A percentile compares a stretch with the other conserved stretches of the same genome.
Evolutionary conservation across 2,329 filamentous ascomycete genomes (phyloP).

Genomic region (Aspergillus cejpii): DNA sequence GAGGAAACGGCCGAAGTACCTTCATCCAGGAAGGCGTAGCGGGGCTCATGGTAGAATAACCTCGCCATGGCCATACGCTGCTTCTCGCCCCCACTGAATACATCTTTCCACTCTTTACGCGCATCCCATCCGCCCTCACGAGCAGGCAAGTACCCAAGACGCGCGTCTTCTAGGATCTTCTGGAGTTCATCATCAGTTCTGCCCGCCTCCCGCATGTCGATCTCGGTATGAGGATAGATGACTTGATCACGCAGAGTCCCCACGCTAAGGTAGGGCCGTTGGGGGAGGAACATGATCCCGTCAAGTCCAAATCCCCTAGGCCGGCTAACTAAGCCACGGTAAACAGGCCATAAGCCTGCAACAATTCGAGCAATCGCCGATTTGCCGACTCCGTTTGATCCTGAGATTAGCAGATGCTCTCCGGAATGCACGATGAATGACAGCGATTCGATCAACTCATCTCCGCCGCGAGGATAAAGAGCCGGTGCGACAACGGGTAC

Average conservation of each 20-base stretch:
- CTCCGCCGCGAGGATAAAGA: slow-evolving; percentile 81
- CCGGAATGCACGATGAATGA: slow-evolving; percentile 84
- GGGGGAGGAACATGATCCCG: slow-evolving; percentile 97
- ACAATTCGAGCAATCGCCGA: slow-evolving; percentile 79
- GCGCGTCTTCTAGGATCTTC: slow-evolving; percentile 71
- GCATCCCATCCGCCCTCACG: slow-evolving; percentile 96
- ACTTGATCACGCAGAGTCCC: slow-evolving; percentile 94
- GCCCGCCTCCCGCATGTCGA: slow-evolving; percentile 81
- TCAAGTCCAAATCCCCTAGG: slow-evolving; percentile 75
- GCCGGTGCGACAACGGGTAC: slow-evolving; percentile 87
- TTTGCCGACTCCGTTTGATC: slow-evolving; percentile 91
- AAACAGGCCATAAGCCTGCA: slow-evolving; percentile 91
- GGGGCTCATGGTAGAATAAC: slow-evolving; percentile 86
- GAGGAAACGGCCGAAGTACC: slow-evolving; percentile 84
- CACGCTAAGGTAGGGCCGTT: slow-evolving; percentile 83
- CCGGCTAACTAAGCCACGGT: slow-evolving; percentile 82
- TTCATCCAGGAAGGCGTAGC: slow-evolving; percentile 92
- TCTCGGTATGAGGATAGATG: slow-evolving; percentile 91
- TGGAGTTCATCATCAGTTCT: slow-evolving; percentile 72
- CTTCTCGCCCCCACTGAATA: slow-evolving; percentile 95
- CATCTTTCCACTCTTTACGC: slow-evolving; percentile 96
- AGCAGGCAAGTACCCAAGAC: slow-evolving; percentile 79
- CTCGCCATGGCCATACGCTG: slow-evolving; percentile 89
- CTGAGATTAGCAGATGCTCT: slow-evolving; percentile 90
- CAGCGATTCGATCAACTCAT: slow-evolving; percentile 81